Percentiles rank a stretch among this genome's conserved stretches.
These are phyloP conservation scores for Pseudocohnilembus persalinus DNA, from an alignment of 169 alveolate species.

Conservation along the genomic window DNA sequence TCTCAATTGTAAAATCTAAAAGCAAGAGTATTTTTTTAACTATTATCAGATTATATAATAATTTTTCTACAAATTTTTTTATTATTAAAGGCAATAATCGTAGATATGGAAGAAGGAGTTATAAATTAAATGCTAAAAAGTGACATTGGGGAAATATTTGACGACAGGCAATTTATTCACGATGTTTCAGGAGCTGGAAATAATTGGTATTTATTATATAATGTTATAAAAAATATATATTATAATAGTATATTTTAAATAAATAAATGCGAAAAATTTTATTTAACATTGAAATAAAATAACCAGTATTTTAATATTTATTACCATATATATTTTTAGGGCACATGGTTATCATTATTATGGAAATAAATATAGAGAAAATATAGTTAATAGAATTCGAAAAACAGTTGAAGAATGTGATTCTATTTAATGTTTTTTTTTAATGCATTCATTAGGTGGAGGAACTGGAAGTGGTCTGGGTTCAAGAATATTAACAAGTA, in stretches of 20 bases:
- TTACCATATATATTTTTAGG: constrained; percentile 6
- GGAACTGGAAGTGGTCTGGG: constrained; percentile 99
- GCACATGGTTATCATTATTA: constrained; percentile 78
- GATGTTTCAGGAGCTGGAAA: constrained; percentile 97
- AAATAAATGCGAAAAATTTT: not conserved
- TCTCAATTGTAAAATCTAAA: constrained; percentile 66
- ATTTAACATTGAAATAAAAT: too few relatives aligned
- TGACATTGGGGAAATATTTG: constrained; percentile 91
- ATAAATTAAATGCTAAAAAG: constrained; percentile 91
- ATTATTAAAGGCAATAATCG: constrained; percentile 80
- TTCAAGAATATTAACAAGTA: constrained; percentile 87
- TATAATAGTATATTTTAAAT: too few relatives aligned
- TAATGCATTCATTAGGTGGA: constrained; percentile 97
- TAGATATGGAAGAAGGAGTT: constrained; percentile 98
- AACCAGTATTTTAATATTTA: not conserved
- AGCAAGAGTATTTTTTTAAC: constrained; percentile 66
- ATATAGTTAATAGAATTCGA: constrained; percentile 87
- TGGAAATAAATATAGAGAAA: constrained; percentile 89
- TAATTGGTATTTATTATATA: constrained; percentile 91
- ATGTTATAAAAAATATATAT: not conserved
- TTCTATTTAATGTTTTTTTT: constrained; percentile 94
- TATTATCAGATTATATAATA: too few relatives aligned
- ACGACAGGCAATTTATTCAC: constrained; percentile 87
- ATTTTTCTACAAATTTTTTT: not conserved
- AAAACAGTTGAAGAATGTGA: constrained; percentile 92